phyloP scores from a whole-genome alignment of 225 moss, liverwort and hornwort species.

The Polytrichum commune region DNA sequence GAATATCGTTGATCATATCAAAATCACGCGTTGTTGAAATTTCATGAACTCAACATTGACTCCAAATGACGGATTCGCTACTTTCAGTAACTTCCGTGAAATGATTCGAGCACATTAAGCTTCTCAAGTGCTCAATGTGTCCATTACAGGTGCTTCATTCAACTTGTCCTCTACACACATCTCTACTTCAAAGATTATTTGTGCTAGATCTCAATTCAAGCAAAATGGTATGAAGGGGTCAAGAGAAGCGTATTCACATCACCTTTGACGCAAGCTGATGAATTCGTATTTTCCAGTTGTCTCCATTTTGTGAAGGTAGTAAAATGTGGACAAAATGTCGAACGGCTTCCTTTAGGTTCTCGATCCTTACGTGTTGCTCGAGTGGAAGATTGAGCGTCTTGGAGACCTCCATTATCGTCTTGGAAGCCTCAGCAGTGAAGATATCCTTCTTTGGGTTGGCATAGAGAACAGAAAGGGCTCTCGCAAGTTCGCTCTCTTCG shows the following conservation, averaged over 20 bases:
- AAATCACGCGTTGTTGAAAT: too few relatives aligned
- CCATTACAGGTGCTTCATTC: too few relatives aligned
- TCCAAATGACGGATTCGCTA: too few relatives aligned
- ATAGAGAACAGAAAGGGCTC: conserved; percentile 2
- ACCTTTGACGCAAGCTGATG: conserved; percentile 14
- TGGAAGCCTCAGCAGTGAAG: not conserved
- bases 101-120: too few relatives aligned
- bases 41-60: too few relatives aligned
- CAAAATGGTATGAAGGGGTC: not conserved
- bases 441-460: not conserved
- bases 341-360: not conserved
- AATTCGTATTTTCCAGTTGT: not conserved
- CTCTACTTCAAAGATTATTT: not conserved
- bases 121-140: too few relatives aligned
- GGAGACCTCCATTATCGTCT: not conserved
- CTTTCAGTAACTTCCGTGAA: too few relatives aligned
- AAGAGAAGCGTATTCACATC: not conserved
- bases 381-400: not conserved
- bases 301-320: not conserved
- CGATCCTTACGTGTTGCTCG: not conserved
- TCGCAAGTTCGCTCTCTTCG: not conserved
- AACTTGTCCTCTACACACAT: too few relatives aligned
- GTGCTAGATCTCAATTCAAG: not conserved
- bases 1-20: too few relatives aligned
- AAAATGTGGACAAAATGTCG: not conserved